Conservation (phyloP, 306 rosid species). For the Rubus parviflorus region DNA sequence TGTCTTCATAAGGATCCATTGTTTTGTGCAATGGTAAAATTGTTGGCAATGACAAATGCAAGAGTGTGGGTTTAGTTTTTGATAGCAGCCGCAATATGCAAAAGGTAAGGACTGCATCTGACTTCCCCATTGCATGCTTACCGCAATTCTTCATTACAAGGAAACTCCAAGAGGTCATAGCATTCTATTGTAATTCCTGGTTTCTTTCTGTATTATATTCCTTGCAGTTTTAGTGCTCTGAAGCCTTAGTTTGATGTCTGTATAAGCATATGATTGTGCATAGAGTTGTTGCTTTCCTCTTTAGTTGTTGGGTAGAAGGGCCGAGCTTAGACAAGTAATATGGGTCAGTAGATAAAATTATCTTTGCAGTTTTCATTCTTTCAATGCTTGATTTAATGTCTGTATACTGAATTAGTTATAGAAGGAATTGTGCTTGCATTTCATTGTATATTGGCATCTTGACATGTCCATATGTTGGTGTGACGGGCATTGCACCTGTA, state of each 20-base stretch:
- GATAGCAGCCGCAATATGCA: not conserved
- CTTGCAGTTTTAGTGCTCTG: not conserved
- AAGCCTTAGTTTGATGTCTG: not conserved
- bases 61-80: not conserved
- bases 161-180: not conserved
- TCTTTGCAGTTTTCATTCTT: not conserved
- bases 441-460: not conserved
- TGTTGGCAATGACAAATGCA: not conserved
- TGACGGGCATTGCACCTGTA: not conserved
- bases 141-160: not conserved
- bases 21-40: not conserved
- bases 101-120: not conserved
- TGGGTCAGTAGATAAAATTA: not conserved
- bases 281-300: not conserved
- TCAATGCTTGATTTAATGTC: not conserved
- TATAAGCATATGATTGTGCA: not conserved
- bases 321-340: not conserved
- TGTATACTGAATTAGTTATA: not conserved
- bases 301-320: not conserved
- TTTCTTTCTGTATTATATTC: not conserved
- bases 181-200: not conserved
- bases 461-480: not conserved
- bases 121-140: not conserved
- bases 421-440: not conserved
- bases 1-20: not conserved